These are phyloP conservation scores for Gnetum montanum DNA, from an alignment of 75 land plant genomes.

Conservation along the genomic window DNA sequence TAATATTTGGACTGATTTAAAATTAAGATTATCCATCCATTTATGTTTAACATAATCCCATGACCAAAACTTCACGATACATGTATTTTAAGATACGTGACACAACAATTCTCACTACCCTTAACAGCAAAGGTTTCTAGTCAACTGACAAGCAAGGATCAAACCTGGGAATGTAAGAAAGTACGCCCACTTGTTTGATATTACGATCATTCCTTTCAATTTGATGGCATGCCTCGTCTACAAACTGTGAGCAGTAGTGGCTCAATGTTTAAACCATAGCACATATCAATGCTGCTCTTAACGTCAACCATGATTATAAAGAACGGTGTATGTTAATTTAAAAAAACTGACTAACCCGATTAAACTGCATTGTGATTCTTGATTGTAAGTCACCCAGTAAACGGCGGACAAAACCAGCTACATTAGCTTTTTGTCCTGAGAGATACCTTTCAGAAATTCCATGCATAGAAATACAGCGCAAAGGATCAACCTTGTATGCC, in stretches of 20 bases:
- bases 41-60: no score
- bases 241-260: conserved; percentile 68
- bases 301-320: no score
- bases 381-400: conserved; percentile 88
- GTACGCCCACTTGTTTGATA: conserved; percentile 72
- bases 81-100: neutral
- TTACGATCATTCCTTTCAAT: conserved; percentile 87
- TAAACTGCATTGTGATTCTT: conserved; percentile 70
- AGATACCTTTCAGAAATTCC: conserved; percentile 92
- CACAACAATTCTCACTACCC: neutral
- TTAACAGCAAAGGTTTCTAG: neutral
- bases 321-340: no score
- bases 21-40: no score
- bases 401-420: conserved; percentile 89
- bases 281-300: no score
- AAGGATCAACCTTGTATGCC: conserved; percentile 93
- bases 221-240: conserved; percentile 94
- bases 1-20: no score
- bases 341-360: conserved; percentile 27
- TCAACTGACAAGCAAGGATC: no score
- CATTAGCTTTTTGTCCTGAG: conserved; percentile 94
- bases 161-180: conserved; percentile 90
- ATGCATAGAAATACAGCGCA: conserved; percentile 97
- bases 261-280: no score
- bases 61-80: neutral